These are phyloP conservation scores for Dipteronia sinensis DNA, from an alignment of 345 rosid species.

Conservation along the genomic window DNA sequence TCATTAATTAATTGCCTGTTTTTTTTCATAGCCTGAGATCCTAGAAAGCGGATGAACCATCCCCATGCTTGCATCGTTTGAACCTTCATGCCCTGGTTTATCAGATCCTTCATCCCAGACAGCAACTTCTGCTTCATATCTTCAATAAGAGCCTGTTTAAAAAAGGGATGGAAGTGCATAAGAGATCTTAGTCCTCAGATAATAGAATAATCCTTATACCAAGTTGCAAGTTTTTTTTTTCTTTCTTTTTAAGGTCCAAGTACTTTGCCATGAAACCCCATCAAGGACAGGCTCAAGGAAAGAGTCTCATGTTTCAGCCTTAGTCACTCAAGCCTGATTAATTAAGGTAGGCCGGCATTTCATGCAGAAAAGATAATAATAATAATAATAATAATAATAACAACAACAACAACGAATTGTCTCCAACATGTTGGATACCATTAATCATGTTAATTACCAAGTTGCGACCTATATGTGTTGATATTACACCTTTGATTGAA, in stretches of 20 bases:
- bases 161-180: conserved; percentile 16
- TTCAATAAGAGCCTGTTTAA: conserved; percentile 37
- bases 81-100: conserved; percentile 49
- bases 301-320: no score
- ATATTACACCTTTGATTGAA: background rate
- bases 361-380: no score
- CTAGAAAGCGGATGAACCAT: conserved; percentile 55
- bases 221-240: background rate
- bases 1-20: conserved; percentile 46
- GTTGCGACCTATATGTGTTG: background rate
- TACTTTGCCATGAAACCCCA: background rate
- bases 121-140: conserved; percentile 48
- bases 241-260: background rate
- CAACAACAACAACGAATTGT: no score
- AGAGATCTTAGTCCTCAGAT: background rate
- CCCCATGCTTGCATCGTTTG: conserved; percentile 62
- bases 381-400: no score
- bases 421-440: no score
- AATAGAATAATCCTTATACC: conserved; percentile 4
- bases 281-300: background rate
- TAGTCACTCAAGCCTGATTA: background rate
- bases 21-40: conserved; percentile 38
- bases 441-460: no score
- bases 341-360: no score
- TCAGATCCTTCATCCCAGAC: conserved; percentile 42